Percentiles rank a stretch among this genome's conserved stretches.
Evolutionary conservation across 1,139 yeast species (phyloP).

Genomic region (Groenewaldozyma auringiensis): DNA sequence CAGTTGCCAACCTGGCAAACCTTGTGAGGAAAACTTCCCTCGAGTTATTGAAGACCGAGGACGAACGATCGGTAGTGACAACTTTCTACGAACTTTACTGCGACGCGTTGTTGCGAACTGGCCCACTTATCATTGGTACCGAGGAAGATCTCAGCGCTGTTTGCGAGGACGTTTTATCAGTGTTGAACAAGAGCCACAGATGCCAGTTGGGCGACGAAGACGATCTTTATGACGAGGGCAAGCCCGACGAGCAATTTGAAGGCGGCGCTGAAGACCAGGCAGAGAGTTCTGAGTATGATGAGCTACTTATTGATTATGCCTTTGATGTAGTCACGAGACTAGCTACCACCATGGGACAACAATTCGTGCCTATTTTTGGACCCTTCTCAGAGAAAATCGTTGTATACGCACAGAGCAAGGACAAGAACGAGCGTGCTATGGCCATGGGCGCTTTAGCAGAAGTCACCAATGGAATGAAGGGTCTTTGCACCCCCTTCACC

Average conservation of each 20-base stretch:
- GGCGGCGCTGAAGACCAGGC: slow-evolving; percentile 37
- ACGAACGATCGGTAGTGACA: slow-evolving; percentile 71
- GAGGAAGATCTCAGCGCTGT: slow-evolving; percentile 56
- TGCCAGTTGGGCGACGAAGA: slow-evolving; percentile 64
- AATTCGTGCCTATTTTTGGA: slow-evolving; percentile 63
- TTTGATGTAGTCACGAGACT: slow-evolving; percentile 76
- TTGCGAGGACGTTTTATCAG: slow-evolving; percentile 60
- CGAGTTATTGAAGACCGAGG: slow-evolving; percentile 63
- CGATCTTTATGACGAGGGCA: slow-evolving; percentile 46
- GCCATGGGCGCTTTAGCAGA: slow-evolving; percentile 91
- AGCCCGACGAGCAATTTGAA: slow-evolving; percentile 39
- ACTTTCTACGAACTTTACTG: slow-evolving; percentile 68
- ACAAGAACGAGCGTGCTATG: slow-evolving; percentile 61
- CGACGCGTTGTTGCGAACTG: slow-evolving; percentile 63
- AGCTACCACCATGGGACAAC: slow-evolving; percentile 65
- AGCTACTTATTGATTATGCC: slow-evolving; percentile 74
- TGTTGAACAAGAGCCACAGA: slow-evolving; percentile 73
- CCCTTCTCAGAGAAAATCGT: slow-evolving; percentile 64
- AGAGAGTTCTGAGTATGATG: slow-evolving; percentile 83
- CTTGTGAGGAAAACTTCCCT: slow-evolving; percentile 62
- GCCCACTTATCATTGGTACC: slow-evolving; percentile 59
- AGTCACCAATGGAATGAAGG: slow-evolving; percentile 68
- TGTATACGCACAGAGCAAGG: slow-evolving; percentile 51
- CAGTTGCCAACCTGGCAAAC: slow-evolving; percentile 51
- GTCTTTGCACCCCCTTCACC: slow-evolving; percentile 52